Conservation (phyloP, 2,329 filamentous ascomycete genomes). For the Ophiostoma ulmi region DNA sequence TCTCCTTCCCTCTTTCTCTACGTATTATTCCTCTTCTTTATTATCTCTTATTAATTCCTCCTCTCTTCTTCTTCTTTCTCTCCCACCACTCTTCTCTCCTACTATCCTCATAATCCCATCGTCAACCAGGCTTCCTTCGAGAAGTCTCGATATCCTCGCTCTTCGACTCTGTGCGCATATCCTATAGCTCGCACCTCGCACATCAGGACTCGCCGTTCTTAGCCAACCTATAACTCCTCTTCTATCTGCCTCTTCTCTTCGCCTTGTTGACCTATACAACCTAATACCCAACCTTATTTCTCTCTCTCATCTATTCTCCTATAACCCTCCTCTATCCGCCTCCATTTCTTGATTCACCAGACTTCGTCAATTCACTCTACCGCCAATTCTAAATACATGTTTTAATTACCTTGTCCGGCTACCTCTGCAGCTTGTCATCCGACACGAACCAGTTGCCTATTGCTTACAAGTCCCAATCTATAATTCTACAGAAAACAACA, state of each 20-base stretch:
- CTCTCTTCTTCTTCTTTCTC: conserved; percentile 2
- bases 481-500: not conserved
- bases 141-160: conserved; percentile 14
- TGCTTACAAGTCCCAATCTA: not conserved
- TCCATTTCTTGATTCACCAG: not conserved
- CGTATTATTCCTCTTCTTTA: not conserved
- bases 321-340: not conserved
- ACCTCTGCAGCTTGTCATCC: not conserved
- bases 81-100: not conserved
- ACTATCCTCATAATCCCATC: not conserved
- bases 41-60: not conserved
- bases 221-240: conserved; percentile 6
- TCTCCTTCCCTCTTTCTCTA: not conserved
- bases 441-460: not conserved
- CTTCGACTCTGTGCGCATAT: conserved; percentile 10
- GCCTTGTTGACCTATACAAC: not conserved
- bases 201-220: not conserved
- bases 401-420: not conserved
- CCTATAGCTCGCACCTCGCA: conserved; percentile 15
- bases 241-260: not conserved
- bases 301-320: not conserved
- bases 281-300: not conserved
- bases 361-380: not conserved
- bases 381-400: not conserved
- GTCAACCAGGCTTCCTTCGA: not conserved